Percentiles rank a stretch among this genome's conserved stretches.
Evolutionary conservation across 208 protist species (phyloP).

Genomic region (Leptomonas pyrrhocoris): DNA sequence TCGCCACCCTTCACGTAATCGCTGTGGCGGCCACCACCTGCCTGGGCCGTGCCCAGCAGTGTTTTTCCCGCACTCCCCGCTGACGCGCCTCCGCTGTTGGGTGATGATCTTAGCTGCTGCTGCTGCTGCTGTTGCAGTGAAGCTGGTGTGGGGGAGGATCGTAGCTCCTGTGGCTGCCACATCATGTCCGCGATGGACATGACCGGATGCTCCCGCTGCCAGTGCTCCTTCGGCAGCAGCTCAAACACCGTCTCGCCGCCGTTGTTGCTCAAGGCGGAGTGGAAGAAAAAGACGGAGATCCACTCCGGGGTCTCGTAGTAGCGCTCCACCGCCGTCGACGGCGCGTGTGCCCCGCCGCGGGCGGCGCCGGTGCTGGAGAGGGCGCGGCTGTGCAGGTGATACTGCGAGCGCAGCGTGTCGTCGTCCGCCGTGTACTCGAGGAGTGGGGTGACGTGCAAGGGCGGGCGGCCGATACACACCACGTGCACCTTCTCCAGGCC

Average conservation of each 20-base stretch:
- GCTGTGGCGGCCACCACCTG: neutral
- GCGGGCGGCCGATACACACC: slow-evolving; percentile 83
- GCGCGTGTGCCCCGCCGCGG: neutral
- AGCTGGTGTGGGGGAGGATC: neutral
- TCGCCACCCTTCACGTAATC: slow-evolving; percentile 3
- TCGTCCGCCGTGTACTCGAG: slow-evolving; percentile 75
- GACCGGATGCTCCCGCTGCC: slow-evolving; percentile 38
- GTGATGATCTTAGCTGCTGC: neutral
- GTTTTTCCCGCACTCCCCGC: neutral
- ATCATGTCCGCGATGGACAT: slow-evolving; percentile 12
- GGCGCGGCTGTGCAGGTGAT: slow-evolving; percentile 55
- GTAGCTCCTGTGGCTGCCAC: neutral
- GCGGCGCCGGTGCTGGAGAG: slow-evolving; percentile 21
- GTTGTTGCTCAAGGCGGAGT: slow-evolving; percentile 44
- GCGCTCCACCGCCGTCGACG: slow-evolving; percentile 20
- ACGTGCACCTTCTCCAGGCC: slow-evolving; percentile 73
- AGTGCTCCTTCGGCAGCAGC: slow-evolving; percentile 74
- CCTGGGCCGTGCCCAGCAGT: neutral
- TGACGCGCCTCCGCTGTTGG: neutral
- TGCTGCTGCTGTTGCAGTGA: neutral
- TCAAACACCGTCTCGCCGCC: slow-evolving; percentile 54
- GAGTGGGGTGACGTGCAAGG: slow-evolving; percentile 80
- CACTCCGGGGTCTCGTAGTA: slow-evolving; percentile 80
- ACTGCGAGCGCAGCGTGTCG: slow-evolving; percentile 69
- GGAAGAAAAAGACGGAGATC: slow-evolving; percentile 73